Conservation (phyloP, 345 rosid genomes). For the Brassica cretica region DNA sequence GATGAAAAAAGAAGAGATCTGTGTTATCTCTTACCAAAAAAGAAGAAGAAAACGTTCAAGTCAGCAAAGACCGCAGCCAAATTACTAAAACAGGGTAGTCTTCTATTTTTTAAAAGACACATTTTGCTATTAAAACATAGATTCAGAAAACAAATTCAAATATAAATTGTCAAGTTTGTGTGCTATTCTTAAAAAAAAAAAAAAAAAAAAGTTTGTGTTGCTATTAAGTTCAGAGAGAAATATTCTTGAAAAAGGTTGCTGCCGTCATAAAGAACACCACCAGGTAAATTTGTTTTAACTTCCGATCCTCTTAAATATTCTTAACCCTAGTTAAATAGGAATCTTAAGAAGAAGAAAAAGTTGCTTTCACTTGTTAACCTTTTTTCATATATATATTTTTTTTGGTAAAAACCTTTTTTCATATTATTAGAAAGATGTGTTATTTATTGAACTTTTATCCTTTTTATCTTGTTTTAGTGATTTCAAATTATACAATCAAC, state of each 20-base stretch:
- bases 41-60: background rate
- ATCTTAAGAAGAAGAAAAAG: background rate
- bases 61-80: background rate
- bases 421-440: background rate
- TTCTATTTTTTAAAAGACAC: background rate
- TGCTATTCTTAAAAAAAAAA: background rate
- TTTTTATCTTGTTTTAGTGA: background rate
- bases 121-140: background rate
- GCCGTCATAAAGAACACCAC: background rate
- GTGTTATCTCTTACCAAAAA: background rate
- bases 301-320: background rate
- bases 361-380: background rate
- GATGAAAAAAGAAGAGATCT: background rate
- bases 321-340: background rate
- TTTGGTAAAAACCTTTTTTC: too few relatives aligned
- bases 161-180: background rate
- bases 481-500: background rate
- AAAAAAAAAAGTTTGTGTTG: background rate
- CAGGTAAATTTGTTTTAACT: background rate
- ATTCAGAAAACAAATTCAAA: background rate
- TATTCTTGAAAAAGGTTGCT: background rate
- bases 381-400: background rate
- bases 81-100: background rate
- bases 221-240: background rate
- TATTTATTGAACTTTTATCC: background rate